These are phyloP conservation scores for Chrysosporium keratinophilum DNA, from an alignment of 2,329 filamentous ascomycete genomes.

Conservation along the genomic window DNA sequence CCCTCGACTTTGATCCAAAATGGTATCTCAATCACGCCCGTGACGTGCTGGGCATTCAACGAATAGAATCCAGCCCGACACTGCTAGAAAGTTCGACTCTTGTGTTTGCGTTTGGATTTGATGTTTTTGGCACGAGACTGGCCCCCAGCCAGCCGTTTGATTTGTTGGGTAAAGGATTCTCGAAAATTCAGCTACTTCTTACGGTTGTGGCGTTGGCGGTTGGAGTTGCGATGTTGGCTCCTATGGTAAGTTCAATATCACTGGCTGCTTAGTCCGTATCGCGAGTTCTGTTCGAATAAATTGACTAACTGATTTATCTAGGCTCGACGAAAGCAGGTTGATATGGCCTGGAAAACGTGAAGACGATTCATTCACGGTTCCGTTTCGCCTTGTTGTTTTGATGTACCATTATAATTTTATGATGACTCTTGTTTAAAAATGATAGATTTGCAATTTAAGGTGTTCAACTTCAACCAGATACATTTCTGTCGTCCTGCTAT, in stretches of 20 bases:
- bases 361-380: not conserved
- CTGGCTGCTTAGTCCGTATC: not conserved
- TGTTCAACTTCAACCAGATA: not conserved
- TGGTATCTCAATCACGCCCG: constrained; percentile 70
- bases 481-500: too few relatives aligned
- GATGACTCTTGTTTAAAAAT: not conserved
- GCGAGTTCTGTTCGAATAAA: not conserved
- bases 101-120: constrained; percentile 76
- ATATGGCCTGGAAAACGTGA: constrained; percentile 23
- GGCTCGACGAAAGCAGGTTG: constrained; percentile 44
- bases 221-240: constrained; percentile 68
- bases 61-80: constrained; percentile 65
- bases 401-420: not conserved
- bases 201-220: constrained; percentile 72
- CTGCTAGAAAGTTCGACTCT: constrained; percentile 85
- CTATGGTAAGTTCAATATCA: constrained; percentile 56
- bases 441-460: not conserved
- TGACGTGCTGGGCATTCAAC: constrained; percentile 64
- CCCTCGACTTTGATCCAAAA: constrained; percentile 73
- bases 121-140: constrained; percentile 77
- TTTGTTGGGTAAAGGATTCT: constrained; percentile 84
- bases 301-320: constrained; percentile 18
- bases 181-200: constrained; percentile 70
- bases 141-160: constrained; percentile 88
- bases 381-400: not conserved